Evolutionary conservation across 352 stramenopile species (phyloP), one percentile per base, ranked within the genome.

Genomic region (Phytopythium aichiense): DNA sequence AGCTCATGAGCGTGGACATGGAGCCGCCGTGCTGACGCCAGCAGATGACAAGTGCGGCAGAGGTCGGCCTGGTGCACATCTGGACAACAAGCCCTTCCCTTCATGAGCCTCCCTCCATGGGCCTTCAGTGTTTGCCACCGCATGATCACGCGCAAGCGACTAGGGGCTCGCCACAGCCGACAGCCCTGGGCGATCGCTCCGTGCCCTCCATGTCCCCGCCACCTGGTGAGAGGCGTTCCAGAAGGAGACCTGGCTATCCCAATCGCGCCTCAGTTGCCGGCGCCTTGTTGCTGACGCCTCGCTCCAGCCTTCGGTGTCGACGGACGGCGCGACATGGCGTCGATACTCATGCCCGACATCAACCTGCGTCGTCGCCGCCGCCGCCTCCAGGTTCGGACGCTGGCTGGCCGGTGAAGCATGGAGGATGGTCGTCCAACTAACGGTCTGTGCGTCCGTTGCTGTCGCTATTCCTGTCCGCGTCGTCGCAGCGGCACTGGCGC

Each of bases 321-420:
- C 12, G 12, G 35, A 40, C 1, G 4, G 46, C 1, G 16, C 48
- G 18, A 25, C 23, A 59, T 61, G 48, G 89, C 88, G 77, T 59
- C 77, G 53, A 56, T 88, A 56, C 64, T 87, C 52, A 87, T 89
- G 77, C 79, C 79, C 30, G 79, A 89, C 63, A 84, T 88, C 55
- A 84, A 86, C 31, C 74, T 92, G 35, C 81, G 81, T 11, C 81
- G 76, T 13, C 81, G 72, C 23, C 81, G 84, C n/a, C 70, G 65
- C 52, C 71, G 71, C 56, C 65, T 89, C 28, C 72, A 89, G 69
- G 83, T 89, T 38, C 35, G 23, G 30, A 15, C 23, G 4, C 23
- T 37, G 22, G 25, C 25, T 1, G 2, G 4, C 7, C 16, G 12
- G 48, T 33, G 9, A 40, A 15, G 35, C 35, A 40, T 40, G 35